Percentiles rank a stretch among this genome's conserved stretches.
Conservation (phyloP, 805 yeast species). For the Danielia reshetovae region DNA sequence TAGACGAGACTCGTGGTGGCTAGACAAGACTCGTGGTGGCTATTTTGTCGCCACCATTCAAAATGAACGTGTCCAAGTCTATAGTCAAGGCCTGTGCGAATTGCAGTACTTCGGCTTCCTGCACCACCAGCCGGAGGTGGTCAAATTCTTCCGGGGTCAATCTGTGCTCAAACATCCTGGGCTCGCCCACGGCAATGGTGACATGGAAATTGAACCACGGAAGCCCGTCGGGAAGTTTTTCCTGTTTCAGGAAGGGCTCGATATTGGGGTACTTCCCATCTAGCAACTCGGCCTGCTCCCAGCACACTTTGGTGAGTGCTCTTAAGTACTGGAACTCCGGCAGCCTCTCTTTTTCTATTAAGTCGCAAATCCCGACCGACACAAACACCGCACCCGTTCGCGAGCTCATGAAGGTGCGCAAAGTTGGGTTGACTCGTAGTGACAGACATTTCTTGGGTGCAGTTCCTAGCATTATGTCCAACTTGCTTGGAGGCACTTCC, state of each 20-base stretch:
- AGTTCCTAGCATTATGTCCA: slow-evolving; percentile 7
- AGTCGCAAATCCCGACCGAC: slow-evolving; percentile 7
- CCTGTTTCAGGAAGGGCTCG: too few relatives aligned
- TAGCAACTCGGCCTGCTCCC: slow-evolving; percentile 8
- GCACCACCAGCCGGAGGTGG: too few relatives aligned
- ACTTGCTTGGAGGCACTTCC: not conserved
- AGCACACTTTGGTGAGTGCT: slow-evolving; percentile 7
- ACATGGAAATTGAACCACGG: slow-evolving; percentile 10
- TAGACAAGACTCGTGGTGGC: too few relatives aligned
- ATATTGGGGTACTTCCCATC: slow-evolving; percentile 3
- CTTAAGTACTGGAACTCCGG: slow-evolving; percentile 8
- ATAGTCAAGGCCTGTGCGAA: too few relatives aligned
- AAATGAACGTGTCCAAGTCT: too few relatives aligned
- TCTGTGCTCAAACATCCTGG: slow-evolving; percentile 4
- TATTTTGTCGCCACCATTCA: too few relatives aligned
- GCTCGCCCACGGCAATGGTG: slow-evolving; percentile 13
- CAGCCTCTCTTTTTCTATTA: not conserved
- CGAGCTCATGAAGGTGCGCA: slow-evolving; percentile 6
- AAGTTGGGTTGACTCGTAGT: slow-evolving; percentile 1
- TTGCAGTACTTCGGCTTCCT: too few relatives aligned
- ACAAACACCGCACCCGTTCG: slow-evolving; percentile 12
- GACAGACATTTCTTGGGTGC: not conserved
- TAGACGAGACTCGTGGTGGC: too few relatives aligned
- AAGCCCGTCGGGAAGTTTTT: not conserved
- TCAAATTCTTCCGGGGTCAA: slow-evolving; percentile 6